Percentiles rank a stretch among this genome's conserved stretches.
phyloP scores from a whole-genome alignment of 1,284 basidiomycete genomes.

The Pseudozyma sp. region DNA sequence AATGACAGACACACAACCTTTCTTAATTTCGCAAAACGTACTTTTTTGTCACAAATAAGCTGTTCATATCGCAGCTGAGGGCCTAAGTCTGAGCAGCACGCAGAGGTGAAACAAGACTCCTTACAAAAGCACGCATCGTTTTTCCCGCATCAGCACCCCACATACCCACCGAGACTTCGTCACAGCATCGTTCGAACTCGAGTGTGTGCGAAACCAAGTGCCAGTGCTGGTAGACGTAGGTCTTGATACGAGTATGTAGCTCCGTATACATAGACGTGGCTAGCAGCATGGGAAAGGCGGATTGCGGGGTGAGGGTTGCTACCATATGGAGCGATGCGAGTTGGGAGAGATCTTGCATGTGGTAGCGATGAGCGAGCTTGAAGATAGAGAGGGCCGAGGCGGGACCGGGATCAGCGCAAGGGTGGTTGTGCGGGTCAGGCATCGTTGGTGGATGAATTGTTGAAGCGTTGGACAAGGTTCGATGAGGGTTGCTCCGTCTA shows the following conservation, averaged over 20 bases:
- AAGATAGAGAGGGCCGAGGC: constrained; percentile 78
- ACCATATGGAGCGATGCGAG: constrained; percentile 82
- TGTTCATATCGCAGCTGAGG: too few species aligned
- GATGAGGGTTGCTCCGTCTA: constrained; percentile 1
- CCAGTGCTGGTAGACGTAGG: constrained; percentile 64
- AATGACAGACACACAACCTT: neutral
- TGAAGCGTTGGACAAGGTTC: constrained; percentile 15
- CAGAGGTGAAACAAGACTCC: constrained; percentile 36
- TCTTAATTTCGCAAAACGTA: neutral
- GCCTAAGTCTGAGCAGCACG: constrained; percentile 11
- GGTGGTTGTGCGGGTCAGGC: constrained; percentile 80
- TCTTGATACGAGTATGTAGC: constrained; percentile 58
- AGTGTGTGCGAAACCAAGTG: constrained; percentile 48
- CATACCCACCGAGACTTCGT: constrained; percentile 62
- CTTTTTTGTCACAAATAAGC: neutral
- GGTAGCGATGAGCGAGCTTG: constrained; percentile 82
- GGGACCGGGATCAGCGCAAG: constrained; percentile 73
- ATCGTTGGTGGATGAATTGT: neutral
- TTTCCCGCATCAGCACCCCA: constrained; percentile 56
- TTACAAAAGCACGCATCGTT: constrained; percentile 50
- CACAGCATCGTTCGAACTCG: constrained; percentile 65
- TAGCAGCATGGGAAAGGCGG: constrained; percentile 79
- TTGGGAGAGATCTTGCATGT: constrained; percentile 76
- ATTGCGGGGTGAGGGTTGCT: constrained; percentile 77
- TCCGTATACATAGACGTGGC: constrained; percentile 68